Percentiles rank a stretch among this genome's conserved stretches.
Conservation (phyloP, 176 grass and related monocot species). For the Miscanthus lutarioriparius region DNA sequence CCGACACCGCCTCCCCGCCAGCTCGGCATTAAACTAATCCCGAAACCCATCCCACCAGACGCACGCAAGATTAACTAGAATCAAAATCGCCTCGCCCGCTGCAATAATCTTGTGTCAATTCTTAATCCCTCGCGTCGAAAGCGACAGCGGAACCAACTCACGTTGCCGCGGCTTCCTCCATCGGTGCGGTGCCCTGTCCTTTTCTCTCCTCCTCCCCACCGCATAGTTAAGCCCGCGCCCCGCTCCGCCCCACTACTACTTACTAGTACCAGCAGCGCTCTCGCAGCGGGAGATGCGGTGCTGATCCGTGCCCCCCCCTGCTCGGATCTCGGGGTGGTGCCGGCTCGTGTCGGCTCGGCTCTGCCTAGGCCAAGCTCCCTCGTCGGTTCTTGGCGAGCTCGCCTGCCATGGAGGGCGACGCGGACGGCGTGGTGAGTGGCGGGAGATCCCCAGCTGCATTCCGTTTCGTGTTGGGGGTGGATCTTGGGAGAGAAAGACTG, state of each 20-base stretch:
- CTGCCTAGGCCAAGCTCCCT: constrained; percentile 2
- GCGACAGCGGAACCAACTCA: constrained; percentile 49
- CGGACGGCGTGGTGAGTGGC: constrained; percentile 50
- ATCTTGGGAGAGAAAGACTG: constrained; percentile 1
- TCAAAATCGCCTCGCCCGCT: background rate
- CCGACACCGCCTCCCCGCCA: background rate
- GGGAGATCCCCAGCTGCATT: background rate
- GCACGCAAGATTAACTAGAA: background rate
- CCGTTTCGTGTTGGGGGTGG: background rate
- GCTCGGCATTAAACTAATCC: constrained; percentile 5
- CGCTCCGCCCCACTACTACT: background rate
- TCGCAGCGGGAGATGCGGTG: constrained; percentile 49
- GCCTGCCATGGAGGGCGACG: constrained; percentile 59
- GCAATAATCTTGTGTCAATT: constrained; percentile 17
- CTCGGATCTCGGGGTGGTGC: constrained; percentile 39
- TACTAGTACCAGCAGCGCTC: constrained; percentile 27
- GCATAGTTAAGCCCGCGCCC: constrained; percentile 23
- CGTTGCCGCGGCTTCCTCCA: constrained; percentile 30
- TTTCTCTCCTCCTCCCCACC: background rate
- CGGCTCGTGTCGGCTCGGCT: background rate
- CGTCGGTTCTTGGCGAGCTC: background rate
- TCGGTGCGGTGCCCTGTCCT: constrained; percentile 44
- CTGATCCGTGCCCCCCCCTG: constrained; percentile 32
- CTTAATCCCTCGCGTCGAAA: constrained; percentile 16
- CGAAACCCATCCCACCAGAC: background rate